These are phyloP conservation scores for Fusarium sp. DNA, from an alignment of 2,329 filamentous ascomycete genomes.

Conservation along the genomic window DNA sequence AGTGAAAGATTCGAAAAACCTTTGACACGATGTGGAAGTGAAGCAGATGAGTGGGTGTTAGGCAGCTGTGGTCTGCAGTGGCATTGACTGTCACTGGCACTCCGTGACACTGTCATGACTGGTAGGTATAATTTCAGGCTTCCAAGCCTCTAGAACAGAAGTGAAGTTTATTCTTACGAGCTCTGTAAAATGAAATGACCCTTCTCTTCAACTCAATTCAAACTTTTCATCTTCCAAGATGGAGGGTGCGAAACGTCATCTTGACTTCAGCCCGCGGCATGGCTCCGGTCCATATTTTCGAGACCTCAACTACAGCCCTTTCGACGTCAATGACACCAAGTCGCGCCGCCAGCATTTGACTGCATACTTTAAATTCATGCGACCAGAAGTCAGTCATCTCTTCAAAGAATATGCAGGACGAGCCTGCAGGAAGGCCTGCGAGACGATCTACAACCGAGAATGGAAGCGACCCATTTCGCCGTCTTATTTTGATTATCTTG, in stretches of 20 bases:
- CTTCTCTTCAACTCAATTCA: too few relatives aligned
- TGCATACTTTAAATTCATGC: neutral
- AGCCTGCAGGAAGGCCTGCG: neutral
- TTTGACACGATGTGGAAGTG: too few relatives aligned
- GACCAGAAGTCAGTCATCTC: neutral
- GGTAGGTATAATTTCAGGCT: too few relatives aligned
- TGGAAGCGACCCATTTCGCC: neutral
- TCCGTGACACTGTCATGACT: too few relatives aligned
- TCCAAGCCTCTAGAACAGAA: too few relatives aligned
- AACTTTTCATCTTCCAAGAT: neutral
- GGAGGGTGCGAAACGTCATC: neutral
- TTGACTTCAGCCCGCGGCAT: neutral
- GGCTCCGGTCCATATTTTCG: neutral
- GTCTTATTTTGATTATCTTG: neutral
- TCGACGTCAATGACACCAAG: neutral
- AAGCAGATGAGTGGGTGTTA: too few relatives aligned
- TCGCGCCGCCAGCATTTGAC: neutral
- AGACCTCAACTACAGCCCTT: neutral
- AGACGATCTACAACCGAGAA: neutral
- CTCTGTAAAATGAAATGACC: too few relatives aligned
- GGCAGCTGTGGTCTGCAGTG: too few relatives aligned
- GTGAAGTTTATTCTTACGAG: too few relatives aligned
- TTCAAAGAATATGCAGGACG: neutral
- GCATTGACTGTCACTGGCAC: too few relatives aligned
- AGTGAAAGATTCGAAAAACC: too few relatives aligned